Evolutionary conservation across 495 filamentous ascomycete species (phyloP), one percentile per base, ranked within the genome.

Genomic region (Usnea hakonensis): DNA sequence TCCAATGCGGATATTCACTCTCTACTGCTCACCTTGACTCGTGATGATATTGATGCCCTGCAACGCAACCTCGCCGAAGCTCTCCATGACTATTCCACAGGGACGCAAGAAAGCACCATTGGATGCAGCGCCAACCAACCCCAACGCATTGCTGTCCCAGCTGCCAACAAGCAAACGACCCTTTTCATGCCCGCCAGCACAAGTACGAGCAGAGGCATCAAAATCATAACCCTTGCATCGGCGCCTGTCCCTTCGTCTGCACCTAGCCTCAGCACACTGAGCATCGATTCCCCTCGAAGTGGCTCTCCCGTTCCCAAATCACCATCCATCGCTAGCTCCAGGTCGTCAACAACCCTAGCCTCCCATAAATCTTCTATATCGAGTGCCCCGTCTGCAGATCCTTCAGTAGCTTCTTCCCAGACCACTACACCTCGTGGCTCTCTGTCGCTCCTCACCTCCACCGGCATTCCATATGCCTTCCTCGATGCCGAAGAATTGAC

Each of bases 111-210:
- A 56, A 73, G 64, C 3, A 67, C 76, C 71, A 79, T 78, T 48
- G 87, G 83, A 62, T 80, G 80, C 46, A 77, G 83, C 5, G 77
- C 80, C 35, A 87, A 89, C 60, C 90, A 96, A 69, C 92, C 93
- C 0, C 83, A 84, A 59, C 83, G 93, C 53, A 88, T 88, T 0
- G 81, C 85, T 0, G 81, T 93, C 53, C 82, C 84, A 48, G 81
- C 81, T 36, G 79, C 75, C 26, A 87, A 90, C 77, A 87, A 90
- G 41, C 83, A 84, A 46, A 95, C 89, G 4, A 96, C 89, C 0
- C 78, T 97, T 36, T 94, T 96, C 72, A 98, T 97, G 94, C 94
- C 94, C 5, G 89, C 89, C 3, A 83, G 75, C 58, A 83, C 79
- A 19, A 78, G 78, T 56, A 74, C 78, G 36, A 81, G 79, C 1